Percentiles rank a stretch among this genome's conserved stretches.
phyloP scores from a whole-genome alignment of 148 eudicot genomes.

The Fagopyrum esculentum region DNA sequence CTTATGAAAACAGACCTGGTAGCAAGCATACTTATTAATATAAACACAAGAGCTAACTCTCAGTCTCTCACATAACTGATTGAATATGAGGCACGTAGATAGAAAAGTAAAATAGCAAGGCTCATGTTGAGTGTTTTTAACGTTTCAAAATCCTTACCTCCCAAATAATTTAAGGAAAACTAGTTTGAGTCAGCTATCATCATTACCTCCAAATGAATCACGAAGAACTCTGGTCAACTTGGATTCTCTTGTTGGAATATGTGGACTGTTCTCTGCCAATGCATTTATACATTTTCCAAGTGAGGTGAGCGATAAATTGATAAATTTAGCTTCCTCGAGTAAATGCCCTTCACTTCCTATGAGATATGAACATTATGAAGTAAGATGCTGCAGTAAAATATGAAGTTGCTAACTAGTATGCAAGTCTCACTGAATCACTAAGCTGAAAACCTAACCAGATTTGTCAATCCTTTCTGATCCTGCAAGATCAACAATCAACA shows the following conservation, averaged over 20 bases:
- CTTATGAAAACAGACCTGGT: background rate
- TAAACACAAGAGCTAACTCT: too few relatives aligned
- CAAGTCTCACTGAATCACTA: too few relatives aligned
- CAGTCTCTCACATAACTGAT: too few relatives aligned
- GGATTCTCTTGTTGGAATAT: conserved; percentile 90
- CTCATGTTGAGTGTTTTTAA: background rate
- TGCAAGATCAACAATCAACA: conserved; percentile 94
- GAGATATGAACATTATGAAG: conserved; percentile 17
- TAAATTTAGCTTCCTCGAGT: conserved; percentile 93
- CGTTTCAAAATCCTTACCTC: background rate
- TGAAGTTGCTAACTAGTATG: too few relatives aligned
- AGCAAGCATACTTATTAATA: too few relatives aligned
- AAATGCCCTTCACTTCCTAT: conserved; percentile 91
- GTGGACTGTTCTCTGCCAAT: conserved; percentile 86
- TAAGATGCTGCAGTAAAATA: background rate
- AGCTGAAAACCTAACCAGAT: conserved; percentile 46
- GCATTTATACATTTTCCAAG: conserved; percentile 98
- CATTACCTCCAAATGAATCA: conserved; percentile 94
- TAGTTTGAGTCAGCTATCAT: background rate
- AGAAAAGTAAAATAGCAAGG: background rate
- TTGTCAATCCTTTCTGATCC: conserved; percentile 92
- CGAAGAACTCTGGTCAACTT: conserved; percentile 89
- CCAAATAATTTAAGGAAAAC: background rate
- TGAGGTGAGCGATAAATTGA: conserved; percentile 90
- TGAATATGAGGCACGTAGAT: background rate